A percentile compares a stretch with the other conserved stretches of the same genome.
Conservation (phyloP, 495 filamentous ascomycete species). For the Lasiosphaeria hispida region DNA sequence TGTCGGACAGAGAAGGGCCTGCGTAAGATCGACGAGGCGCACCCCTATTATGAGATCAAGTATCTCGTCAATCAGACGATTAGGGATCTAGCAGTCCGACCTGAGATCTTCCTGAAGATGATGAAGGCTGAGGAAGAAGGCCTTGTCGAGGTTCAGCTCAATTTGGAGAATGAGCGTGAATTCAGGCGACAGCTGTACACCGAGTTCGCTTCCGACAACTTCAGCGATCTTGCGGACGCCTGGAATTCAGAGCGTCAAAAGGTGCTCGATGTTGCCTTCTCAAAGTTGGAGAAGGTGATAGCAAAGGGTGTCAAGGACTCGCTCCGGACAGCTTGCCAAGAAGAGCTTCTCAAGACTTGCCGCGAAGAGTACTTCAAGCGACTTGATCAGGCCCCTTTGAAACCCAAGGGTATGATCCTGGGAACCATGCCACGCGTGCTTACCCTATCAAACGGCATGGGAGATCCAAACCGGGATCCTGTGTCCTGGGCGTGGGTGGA, state of each 20-base stretch:
- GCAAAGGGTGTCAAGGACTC: conserved; percentile 90
- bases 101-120: conserved; percentile 91
- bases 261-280: conserved; percentile 74
- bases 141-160: conserved; percentile 76
- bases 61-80: conserved; percentile 88
- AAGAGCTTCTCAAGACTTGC: conserved; percentile 75
- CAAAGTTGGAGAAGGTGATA: conserved; percentile 79
- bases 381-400: conserved; percentile 93
- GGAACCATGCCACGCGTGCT: conserved; percentile 87
- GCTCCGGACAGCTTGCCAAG: conserved; percentile 86
- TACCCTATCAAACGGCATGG: conserved; percentile 77
- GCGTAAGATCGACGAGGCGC: conserved; percentile 90
- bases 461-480: conserved; percentile 69
- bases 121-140: conserved; percentile 94
- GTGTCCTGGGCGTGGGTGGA: conserved; percentile 90
- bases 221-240: conserved; percentile 88
- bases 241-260: conserved; percentile 89
- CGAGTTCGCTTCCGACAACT: conserved; percentile 90
- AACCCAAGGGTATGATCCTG: conserved; percentile 87
- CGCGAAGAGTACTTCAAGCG: conserved; percentile 81
- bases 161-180: conserved; percentile 67
- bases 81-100: conserved; percentile 71
- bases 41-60: conserved; percentile 97
- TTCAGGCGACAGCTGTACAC: conserved; percentile 71
- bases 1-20: conserved; percentile 89